Conservation (phyloP, 768 basidiomycete species). For the Leccinellum albellum region DNA sequence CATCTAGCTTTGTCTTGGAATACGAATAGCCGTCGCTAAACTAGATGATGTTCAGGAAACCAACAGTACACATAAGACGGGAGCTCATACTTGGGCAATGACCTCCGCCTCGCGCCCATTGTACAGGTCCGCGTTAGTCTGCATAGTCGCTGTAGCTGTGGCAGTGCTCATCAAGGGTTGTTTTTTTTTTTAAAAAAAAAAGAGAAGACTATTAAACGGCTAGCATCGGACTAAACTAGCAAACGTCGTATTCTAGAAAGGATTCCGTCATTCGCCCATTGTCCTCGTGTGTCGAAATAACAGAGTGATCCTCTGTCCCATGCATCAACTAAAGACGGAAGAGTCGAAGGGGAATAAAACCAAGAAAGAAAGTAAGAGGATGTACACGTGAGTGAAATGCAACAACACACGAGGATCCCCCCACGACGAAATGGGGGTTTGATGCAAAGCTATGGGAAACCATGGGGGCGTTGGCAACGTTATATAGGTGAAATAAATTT, state of each 20-base stretch:
- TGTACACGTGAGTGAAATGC: slow-evolving; percentile 10
- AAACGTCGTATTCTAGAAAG: slow-evolving; percentile 24
- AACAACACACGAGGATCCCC: slow-evolving; percentile 20
- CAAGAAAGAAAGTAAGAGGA: slow-evolving; percentile 23
- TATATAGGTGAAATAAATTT: slow-evolving; percentile 36
- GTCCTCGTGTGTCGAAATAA: slow-evolving; percentile 17
- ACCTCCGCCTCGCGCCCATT: slow-evolving; percentile 30
- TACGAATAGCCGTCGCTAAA: slow-evolving; percentile 52
- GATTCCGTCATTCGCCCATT: slow-evolving; percentile 15
- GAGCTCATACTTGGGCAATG: slow-evolving; percentile 22
- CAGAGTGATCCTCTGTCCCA: slow-evolving; percentile 12
- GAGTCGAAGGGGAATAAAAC: slow-evolving; percentile 13
- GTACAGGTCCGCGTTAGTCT: slow-evolving; percentile 22
- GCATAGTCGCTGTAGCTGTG: slow-evolving; percentile 15
- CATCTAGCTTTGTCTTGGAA: slow-evolving; percentile 31
- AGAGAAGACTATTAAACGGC: slow-evolving; percentile 27
- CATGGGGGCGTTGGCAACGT: slow-evolving; percentile 28
- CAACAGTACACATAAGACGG: neutral
- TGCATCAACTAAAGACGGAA: slow-evolving; percentile 12
- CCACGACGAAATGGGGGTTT: slow-evolving; percentile 10
- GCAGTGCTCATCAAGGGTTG: slow-evolving; percentile 17
- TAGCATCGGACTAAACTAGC: slow-evolving; percentile 29
- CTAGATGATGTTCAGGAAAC: slow-evolving; percentile 39
- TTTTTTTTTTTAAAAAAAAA: slow-evolving; percentile 17
- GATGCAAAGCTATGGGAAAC: slow-evolving; percentile 27